Conservation (phyloP, 768 basidiomycete species). For the Lentinula edodes region DNA sequence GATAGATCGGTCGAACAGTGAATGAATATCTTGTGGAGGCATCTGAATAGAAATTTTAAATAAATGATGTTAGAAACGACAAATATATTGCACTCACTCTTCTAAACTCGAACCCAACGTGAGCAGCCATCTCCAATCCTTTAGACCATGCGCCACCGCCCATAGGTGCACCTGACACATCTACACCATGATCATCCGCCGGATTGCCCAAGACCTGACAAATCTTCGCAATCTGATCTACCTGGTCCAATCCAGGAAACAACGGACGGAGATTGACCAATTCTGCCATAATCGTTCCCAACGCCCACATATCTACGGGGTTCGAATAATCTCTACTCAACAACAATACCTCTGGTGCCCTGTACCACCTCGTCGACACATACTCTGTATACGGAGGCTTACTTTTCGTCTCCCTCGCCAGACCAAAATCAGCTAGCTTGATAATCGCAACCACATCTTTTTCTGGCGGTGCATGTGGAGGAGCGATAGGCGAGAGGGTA, state of each 20-base stretch:
- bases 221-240: conserved; percentile 89
- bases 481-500: conserved; percentile 65
- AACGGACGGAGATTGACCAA: conserved; percentile 90
- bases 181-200: conserved; percentile 72
- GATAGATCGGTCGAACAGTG: conserved; percentile 73
- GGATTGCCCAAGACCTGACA: conserved; percentile 95
- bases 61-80: conserved; percentile 2
- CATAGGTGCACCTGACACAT: conserved; percentile 56
- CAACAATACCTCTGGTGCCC: conserved; percentile 94
- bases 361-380: conserved; percentile 99
- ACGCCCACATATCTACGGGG: conserved; percentile 99
- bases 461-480: conserved; percentile 63
- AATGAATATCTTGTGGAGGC: conserved; percentile 58
- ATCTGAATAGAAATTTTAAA: conserved; percentile 34
- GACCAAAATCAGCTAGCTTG: conserved; percentile 97
- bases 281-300: conserved; percentile 98
- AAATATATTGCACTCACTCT: conserved; percentile 52
- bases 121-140: conserved; percentile 84
- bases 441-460: conserved; percentile 95
- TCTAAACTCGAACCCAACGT: conserved; percentile 82
- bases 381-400: conserved; percentile 97
- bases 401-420: conserved; percentile 86
- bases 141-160: conserved; percentile 88
- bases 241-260: conserved; percentile 89
- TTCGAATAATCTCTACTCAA: conserved; percentile 90